Evolutionary conservation across 2,329 filamentous ascomycete genomes (phyloP), one percentile per base, ranked within the genome.

Genomic region (Pseudonectria buxi): DNA sequence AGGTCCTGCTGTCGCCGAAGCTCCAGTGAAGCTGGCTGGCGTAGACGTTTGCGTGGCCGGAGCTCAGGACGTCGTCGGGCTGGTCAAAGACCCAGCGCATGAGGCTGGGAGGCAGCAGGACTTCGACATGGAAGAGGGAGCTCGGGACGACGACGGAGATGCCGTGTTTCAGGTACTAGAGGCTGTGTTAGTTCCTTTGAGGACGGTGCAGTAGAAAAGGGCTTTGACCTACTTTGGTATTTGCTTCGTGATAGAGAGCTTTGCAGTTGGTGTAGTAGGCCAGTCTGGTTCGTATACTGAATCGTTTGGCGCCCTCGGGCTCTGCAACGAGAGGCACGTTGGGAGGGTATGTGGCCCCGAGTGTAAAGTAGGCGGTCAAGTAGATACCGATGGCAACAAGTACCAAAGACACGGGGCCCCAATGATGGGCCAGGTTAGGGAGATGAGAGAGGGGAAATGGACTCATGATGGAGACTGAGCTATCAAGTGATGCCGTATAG

Each of bases 61-160:
- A 45, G 32, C 54, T 58, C 18, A 65, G 49, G 1, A 55, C 47
- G 13, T 40, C 41, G 14, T 67, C 63, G 2, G 59, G 59, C 37
- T 64, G 64, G 4, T 50, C 41, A 10, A 56, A 36, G 3, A 59
- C 48, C 64, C 63, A 67, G 12, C 55, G 48, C 47, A 67, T 43
- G 3, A 56, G 49, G 32, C 44, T 55, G 4, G 47, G 45, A 2
- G 65, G 64, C 24, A 68, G 42, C 31, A 67, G 55, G 24, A 65
- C 41, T 41, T 65, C 62, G 24, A 55, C 49, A 18, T 56, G 56
- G 16, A 58, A 51, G 6, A 55, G 58, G 13, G 62, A 46, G 6
- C 58, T 58, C 1, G 63, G 63, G 13, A 64, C 41, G 6, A 67
- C 44, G 10, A 66, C 63, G 0, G 61, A 43, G 28, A 55, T 51